Percentiles rank a stretch among this genome's conserved stretches.
Conservation (phyloP, 1,139 yeast species). For the Kodamaea fungicola region DNA sequence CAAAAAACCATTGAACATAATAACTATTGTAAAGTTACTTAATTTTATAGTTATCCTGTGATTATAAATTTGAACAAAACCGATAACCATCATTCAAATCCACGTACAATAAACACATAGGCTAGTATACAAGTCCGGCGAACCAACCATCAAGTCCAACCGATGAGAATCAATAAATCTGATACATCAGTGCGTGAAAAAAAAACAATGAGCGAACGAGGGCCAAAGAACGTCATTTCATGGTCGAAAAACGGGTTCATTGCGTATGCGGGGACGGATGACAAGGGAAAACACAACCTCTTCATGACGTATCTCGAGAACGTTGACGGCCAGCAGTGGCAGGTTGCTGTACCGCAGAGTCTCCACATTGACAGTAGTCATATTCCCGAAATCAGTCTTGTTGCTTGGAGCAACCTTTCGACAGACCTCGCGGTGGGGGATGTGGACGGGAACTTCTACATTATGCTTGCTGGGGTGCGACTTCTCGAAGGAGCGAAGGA, state of each 20-base stretch:
- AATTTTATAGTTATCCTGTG: too few species aligned
- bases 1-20: too few species aligned
- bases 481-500: slow-evolving; percentile 18
- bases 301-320: slow-evolving; percentile 61
- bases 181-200: too few species aligned
- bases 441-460: slow-evolving; percentile 47
- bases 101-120: too few species aligned
- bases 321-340: slow-evolving; percentile 63
- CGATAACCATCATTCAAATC: too few species aligned
- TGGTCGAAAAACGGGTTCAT: slow-evolving; percentile 79
- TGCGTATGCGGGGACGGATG: slow-evolving; percentile 44
- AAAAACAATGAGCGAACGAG: too few species aligned
- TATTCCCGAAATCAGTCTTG: slow-evolving; percentile 27
- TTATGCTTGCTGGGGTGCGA: slow-evolving; percentile 45
- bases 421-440: slow-evolving; percentile 55
- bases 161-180: too few species aligned
- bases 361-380: slow-evolving; percentile 32
- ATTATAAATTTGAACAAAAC: too few species aligned
- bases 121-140: too few species aligned
- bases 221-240: slow-evolving; percentile 31
- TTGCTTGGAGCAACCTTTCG: slow-evolving; percentile 49
- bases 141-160: too few species aligned
- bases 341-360: slow-evolving; percentile 52
- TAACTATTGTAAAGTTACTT: too few species aligned
- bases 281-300: slow-evolving; percentile 27